These are phyloP conservation scores for Aspergillus thermomutatus DNA, from an alignment of 2,329 filamentous ascomycete genomes.

Conservation along the genomic window DNA sequence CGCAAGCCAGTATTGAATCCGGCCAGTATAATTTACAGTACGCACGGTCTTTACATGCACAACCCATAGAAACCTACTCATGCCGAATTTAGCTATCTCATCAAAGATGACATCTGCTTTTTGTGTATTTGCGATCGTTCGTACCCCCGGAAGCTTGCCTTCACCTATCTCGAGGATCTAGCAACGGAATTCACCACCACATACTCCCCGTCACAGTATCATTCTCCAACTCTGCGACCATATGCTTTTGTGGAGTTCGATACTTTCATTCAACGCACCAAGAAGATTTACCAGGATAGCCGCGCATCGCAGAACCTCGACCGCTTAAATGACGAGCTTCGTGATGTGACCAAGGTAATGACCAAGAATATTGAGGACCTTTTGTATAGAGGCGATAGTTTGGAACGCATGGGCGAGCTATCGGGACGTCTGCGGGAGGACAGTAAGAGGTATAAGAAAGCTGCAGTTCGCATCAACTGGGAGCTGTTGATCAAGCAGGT, in stretches of 20 bases:
- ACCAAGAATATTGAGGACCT: conserved; percentile 99
- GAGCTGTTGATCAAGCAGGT: conserved; percentile 88
- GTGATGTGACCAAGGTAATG: conserved; percentile 99
- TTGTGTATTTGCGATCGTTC: conserved; percentile 88
- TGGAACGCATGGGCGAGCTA: conserved; percentile 97
- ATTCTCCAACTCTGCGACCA: conserved; percentile 71
- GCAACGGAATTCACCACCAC: conserved; percentile 85
- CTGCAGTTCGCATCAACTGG: conserved; percentile 96
- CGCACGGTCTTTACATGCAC: conserved; percentile 25
- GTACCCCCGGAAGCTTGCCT: conserved; percentile 96
- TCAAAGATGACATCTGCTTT: conserved; percentile 81
- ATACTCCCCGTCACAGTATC: conserved; percentile 71
- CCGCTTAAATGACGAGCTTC: conserved; percentile 92
- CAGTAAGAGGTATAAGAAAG: conserved; percentile 87
- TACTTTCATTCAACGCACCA: conserved; percentile 90
- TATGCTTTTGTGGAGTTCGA: conserved; percentile 99
- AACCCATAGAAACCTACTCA: not conserved
- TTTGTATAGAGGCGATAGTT: conserved; percentile 86
- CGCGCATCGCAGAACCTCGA: conserved; percentile 89
- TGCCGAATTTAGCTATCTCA: conserved; percentile 64
- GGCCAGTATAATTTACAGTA: conserved; percentile 83
- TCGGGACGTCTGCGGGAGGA: conserved; percentile 84
- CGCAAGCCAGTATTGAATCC: conserved; percentile 88
- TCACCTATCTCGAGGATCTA: conserved; percentile 95
- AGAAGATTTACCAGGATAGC: conserved; percentile 89